phyloP scores from a whole-genome alignment of 495 filamentous ascomycete species.

The Penicillium soppii region DNA sequence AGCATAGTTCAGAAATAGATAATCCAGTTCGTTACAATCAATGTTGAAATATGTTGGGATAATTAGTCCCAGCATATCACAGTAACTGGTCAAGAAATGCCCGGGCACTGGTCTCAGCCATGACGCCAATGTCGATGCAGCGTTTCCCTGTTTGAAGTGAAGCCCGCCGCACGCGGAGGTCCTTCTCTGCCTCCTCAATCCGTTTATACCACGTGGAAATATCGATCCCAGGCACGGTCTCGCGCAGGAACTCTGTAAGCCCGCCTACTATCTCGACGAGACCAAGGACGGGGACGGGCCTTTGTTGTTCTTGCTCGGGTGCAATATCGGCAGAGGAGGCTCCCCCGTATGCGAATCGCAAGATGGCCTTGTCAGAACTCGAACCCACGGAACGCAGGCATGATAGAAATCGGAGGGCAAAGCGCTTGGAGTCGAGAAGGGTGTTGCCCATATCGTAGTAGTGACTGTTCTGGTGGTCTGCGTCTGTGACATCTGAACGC shows the following conservation, averaged over 20 bases:
- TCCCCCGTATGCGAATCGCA: conserved; percentile 14
- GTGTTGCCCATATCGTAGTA: conserved; percentile 16
- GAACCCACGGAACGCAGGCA: conserved; percentile 15
- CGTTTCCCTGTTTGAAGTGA: background rate
- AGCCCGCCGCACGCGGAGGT: background rate
- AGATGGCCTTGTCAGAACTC: conserved; percentile 16
- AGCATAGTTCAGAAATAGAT: too few species aligned
- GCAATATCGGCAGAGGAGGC: background rate
- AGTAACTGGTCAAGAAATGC: background rate
- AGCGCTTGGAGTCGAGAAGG: conserved; percentile 5
- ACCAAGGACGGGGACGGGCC: background rate
- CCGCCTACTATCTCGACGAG: conserved; percentile 11
- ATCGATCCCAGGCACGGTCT: conserved; percentile 17
- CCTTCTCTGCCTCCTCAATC: conserved; percentile 3
- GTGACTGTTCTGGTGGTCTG: conserved; percentile 8
- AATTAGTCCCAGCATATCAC: too few species aligned
- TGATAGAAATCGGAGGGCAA: conserved; percentile 15
- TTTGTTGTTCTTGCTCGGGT: conserved; percentile 2
- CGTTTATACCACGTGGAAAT: conserved; percentile 13
- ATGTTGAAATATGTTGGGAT: too few species aligned
- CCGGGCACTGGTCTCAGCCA: background rate
- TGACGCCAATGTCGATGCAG: background rate
- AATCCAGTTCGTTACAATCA: too few species aligned
- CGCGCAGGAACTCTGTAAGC: conserved; percentile 10
- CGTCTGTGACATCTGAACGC: conserved; percentile 9